Evolutionary conservation across 2,329 filamentous ascomycete species (phyloP).

Genomic region (Fusarium ambrosium): DNA sequence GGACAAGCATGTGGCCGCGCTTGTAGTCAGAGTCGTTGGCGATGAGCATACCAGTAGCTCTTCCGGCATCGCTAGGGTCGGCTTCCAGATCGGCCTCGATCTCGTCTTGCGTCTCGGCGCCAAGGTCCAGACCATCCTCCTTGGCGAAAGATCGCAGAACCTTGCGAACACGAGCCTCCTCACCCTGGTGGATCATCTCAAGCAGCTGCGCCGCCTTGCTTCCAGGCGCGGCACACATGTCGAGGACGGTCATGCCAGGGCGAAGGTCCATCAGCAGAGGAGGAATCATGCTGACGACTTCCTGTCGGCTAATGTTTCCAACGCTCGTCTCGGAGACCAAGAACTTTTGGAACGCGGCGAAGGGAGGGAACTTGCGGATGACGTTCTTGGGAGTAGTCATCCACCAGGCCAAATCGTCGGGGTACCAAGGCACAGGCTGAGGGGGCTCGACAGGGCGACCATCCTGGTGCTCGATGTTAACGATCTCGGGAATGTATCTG

Average conservation of each 20-base stretch:
- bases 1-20: slow-evolving; percentile 95
- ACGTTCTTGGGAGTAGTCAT: slow-evolving; percentile 99
- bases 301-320: slow-evolving; percentile 96
- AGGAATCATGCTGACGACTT: slow-evolving; percentile 99
- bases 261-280: slow-evolving; percentile 91
- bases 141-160: slow-evolving; percentile 74
- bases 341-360: slow-evolving; percentile 97
- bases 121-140: slow-evolving; percentile 69
- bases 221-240: slow-evolving; percentile 96
- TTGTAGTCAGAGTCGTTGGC: slow-evolving; percentile 98
- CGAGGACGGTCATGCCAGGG: slow-evolving; percentile 92
- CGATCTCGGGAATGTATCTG: slow-evolving; percentile 91
- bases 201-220: slow-evolving; percentile 97
- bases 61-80: slow-evolving; percentile 80
- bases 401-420: slow-evolving; percentile 93
- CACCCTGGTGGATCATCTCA: slow-evolving; percentile 92
- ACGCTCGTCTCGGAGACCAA: slow-evolving; percentile 97
- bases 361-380: slow-evolving; percentile 92
- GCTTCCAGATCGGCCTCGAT: slow-evolving; percentile 66
- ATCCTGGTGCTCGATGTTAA: slow-evolving; percentile 84
- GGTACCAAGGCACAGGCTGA: slow-evolving; percentile 89
- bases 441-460: slow-evolving; percentile 86
- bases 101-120: slow-evolving; percentile 62
- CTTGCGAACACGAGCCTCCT: slow-evolving; percentile 86
- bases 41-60: slow-evolving; percentile 91